These are phyloP conservation scores for Rhodotorula kratochvilovae DNA, from an alignment of 768 basidiomycete genomes.

Conservation along the genomic window DNA sequence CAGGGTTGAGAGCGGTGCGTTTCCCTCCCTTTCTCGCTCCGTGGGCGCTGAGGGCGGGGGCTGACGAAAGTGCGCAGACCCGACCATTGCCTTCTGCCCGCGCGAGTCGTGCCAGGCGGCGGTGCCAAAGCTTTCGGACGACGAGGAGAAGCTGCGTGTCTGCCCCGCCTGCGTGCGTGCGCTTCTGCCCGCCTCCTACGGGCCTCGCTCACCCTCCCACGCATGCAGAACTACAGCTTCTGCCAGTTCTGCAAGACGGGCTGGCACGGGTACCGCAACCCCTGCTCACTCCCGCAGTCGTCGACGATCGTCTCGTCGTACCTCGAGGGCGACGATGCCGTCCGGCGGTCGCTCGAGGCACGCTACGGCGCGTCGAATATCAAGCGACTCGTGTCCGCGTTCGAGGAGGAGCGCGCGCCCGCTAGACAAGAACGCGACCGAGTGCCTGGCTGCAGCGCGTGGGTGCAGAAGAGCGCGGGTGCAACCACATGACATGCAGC, in stretches of 20 bases:
- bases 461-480: constrained; percentile 33
- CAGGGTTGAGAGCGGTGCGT: constrained; percentile 40
- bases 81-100: constrained; percentile 40
- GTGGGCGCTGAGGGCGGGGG: not conserved
- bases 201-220: not conserved
- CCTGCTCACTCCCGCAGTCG: constrained; percentile 36
- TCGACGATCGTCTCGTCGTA: constrained; percentile 33
- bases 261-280: constrained; percentile 39
- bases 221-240: constrained; percentile 16
- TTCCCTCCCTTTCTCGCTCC: not conserved
- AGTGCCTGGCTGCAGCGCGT: constrained; percentile 30
- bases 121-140: constrained; percentile 26
- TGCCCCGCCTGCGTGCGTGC: constrained; percentile 25
- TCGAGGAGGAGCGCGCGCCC: constrained; percentile 40
- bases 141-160: constrained; percentile 40
- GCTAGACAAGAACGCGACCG: constrained; percentile 31
- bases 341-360: constrained; percentile 26
- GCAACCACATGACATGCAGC: constrained; percentile 28
- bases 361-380: constrained; percentile 39
- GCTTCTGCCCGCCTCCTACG: not conserved
- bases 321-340: constrained; percentile 12
- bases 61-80: constrained; percentile 23
- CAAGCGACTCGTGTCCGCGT: constrained; percentile 35
- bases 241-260: constrained; percentile 39
- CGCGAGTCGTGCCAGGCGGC: constrained; percentile 37